Evolutionary conservation across 2,329 filamentous ascomycete genomes (phyloP), one percentile per base, ranked within the genome.

Genomic region (Cladophialophora chaetospira): DNA sequence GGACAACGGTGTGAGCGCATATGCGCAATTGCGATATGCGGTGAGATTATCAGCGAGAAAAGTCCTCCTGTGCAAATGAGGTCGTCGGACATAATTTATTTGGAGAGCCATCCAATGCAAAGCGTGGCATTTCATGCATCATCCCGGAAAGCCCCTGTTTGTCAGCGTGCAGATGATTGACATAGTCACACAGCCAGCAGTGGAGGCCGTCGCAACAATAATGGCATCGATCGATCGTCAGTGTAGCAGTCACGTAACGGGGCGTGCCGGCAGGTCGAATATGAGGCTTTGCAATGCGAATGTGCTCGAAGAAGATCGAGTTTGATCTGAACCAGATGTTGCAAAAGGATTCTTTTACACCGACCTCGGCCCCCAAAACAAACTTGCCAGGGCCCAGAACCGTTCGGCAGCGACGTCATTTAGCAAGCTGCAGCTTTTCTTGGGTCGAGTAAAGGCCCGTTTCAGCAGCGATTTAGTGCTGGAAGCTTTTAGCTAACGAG

Each of bases 81-180:
- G 49, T 45, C 29, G 6, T 23, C 25, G 21, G 47, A 54, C 54
- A 58, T 54, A 36, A n/a, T 44, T 44, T 48, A 29, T 38, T 43
- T 15, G 36, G n/a, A 17, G 19, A 28, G 40, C 43, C 11, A 36
- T 54, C 44, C 48, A 53, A 47, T 26, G 5, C 33, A 42, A 35
- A 28, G 40, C 47, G 48, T 11, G 46, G 25, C 47, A 40, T 57
- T 42, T 17, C 31, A 55, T 53, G 54, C 58, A 55, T 33, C 40
- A n/a, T 33, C 15, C 54, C 53, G 15, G 15, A 40, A 42, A 35
- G 28, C 33, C 53, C 38, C 50, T 46, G 28, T 53, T 61, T 55
- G 58, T 54, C 43, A 57, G 51, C 54, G 42, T 52, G 46, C 54
- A 52, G 29, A 40, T 19, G 38, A 47, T 31, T 29, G 23, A 15